Percentiles rank a stretch among this genome's conserved stretches.
phyloP scores from a whole-genome alignment of 1,284 basidiomycete species.

The Ceratobasidium sp. region DNA sequence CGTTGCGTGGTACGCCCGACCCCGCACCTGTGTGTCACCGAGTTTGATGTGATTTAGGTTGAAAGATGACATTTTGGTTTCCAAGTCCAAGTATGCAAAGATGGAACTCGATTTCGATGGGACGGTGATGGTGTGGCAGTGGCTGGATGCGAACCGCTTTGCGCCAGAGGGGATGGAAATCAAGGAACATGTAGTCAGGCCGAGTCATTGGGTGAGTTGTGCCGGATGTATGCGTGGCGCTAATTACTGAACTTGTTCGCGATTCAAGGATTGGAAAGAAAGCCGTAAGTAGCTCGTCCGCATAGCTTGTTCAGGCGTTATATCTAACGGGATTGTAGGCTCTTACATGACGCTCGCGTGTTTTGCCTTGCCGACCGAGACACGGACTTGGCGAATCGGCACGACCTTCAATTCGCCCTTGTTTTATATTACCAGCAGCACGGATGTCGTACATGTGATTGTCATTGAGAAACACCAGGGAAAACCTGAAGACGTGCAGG shows the following conservation, averaged over 20 bases:
- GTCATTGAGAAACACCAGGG: constrained; percentile 1
- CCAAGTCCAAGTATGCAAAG: neutral
- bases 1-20: constrained; percentile 13
- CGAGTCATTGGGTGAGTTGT: constrained; percentile 20
- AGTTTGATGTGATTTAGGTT: neutral
- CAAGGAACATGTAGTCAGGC: constrained; percentile 11
- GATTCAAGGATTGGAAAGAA: constrained; percentile 22
- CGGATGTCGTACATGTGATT: constrained; percentile 15
- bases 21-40: too few relatives aligned
- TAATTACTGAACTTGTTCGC: neutral
- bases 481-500: neutral
- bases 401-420: neutral
- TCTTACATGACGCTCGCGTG: constrained; percentile 6
- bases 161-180: constrained; percentile 10
- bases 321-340: neutral
- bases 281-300: constrained; percentile 20
- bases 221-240: neutral
- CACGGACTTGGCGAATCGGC: neutral
- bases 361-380: neutral
- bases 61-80: constrained; percentile 7
- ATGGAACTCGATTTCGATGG: neutral
- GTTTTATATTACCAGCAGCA: constrained; percentile 9
- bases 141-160: constrained; percentile 19
- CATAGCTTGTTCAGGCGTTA: neutral
- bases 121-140: constrained; percentile 5